Base-by-base conservation (phyloP, 2,329 filamentous ascomycete genomes). In the Diplodia corticola region DNA sequence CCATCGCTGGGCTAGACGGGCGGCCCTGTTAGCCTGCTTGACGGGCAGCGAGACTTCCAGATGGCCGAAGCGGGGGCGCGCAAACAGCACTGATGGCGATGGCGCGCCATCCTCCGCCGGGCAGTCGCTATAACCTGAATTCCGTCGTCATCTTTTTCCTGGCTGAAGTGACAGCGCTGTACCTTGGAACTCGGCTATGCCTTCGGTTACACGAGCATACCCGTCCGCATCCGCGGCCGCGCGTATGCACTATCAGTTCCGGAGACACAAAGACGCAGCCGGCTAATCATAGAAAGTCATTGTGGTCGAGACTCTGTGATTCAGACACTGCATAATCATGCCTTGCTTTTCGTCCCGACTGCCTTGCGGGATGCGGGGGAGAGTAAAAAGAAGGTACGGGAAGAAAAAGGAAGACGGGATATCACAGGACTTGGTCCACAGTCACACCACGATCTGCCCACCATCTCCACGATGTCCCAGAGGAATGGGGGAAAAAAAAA, bases 401-500 rank as follows among this genome's bases (percentile, higher is more conserved):
- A 24, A 20, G 37, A n/a, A 59, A 59, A 59, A 46, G 37, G n/a
- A 59, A 46, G 10, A 15, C 4, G 12, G 22, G 22, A 50, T 15
- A 20, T 2, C 50, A 7, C 24, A 44, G 54, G 20, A 57, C 35
- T 17, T 60, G 46, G 37, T 26, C 55, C 55, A 44, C 33, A 7
- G 33, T 60, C 55, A 60, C 55, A 60, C 55, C 55, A 48, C 26
- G 5, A 17, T 60, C 55, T 60, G 17, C 17, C 55, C 40, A 60
- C 24, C 54, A 59, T 12, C 37, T 46, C 55, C 55, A 24, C 37
- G 26, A 46, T 30, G 22, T 20, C 24, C 13, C 24, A 2, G 44
- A 46, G n/a, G 6, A n/a, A 12, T n/a, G 20, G 44, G 12, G 33
- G 1, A 20, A 15, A 24, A 24, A 30, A n/a, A 22, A 7, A 26